These are phyloP conservation scores for Parasitella parasitica DNA, from an alignment of 371 early-diverging fungal species.

Conservation along the genomic window DNA sequence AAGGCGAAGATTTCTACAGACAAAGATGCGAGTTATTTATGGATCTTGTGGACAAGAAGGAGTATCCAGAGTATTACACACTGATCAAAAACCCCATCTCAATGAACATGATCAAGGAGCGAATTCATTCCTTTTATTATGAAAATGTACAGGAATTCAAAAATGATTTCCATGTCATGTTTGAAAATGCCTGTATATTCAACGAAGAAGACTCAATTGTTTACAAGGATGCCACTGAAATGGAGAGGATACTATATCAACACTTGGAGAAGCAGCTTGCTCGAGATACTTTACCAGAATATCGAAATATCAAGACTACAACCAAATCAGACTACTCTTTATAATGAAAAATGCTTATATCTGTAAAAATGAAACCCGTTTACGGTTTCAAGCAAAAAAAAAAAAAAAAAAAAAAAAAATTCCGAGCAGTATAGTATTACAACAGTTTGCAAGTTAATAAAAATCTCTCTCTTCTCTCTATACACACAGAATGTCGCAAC, in stretches of 20 bases:
- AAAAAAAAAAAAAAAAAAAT: background rate
- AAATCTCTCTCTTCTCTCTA: background rate
- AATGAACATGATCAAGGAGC: slow-evolving; percentile 67
- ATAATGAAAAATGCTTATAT: background rate
- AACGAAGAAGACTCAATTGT: slow-evolving; percentile 81
- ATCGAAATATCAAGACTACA: background rate
- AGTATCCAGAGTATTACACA: slow-evolving; percentile 85
- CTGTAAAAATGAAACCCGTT: background rate
- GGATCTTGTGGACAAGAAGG: slow-evolving; percentile 71
- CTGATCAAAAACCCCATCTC: slow-evolving; percentile 86
- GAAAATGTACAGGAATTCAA: slow-evolving; percentile 51
- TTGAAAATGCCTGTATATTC: slow-evolving; percentile 76
- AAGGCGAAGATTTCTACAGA: slow-evolving; percentile 49
- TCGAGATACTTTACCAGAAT: slow-evolving; percentile 9
- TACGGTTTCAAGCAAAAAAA: background rate
- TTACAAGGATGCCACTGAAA: slow-evolving; percentile 72
- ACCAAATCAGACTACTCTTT: background rate
- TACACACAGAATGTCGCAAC: background rate
- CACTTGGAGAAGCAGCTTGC: slow-evolving; percentile 13
- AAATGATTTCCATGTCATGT: slow-evolving; percentile 72
- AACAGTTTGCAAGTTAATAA: background rate
- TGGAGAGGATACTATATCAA: slow-evolving; percentile 24
- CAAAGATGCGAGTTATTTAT: slow-evolving; percentile 68
- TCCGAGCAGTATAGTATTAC: background rate
- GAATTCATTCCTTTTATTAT: slow-evolving; percentile 58